Base-by-base conservation (phyloP, 2,329 filamentous ascomycete species). In the Alternaria hordeiaustralica region DNA sequence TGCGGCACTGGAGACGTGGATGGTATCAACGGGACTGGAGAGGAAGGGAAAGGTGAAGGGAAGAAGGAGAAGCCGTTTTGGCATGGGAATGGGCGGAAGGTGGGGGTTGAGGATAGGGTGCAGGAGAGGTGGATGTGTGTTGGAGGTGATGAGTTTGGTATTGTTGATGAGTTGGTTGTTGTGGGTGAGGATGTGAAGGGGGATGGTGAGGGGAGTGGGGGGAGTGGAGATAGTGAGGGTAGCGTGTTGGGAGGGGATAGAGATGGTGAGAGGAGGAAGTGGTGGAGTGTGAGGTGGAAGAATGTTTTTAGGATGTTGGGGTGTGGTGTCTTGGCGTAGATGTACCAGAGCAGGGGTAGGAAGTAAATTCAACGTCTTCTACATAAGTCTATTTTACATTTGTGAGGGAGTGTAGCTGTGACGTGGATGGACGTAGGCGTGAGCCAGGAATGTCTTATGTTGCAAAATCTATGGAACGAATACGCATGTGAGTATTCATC, bases 161-260 rank as follows among this genome's bases (percentile, higher is more conserved):
- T 41, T 41, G 8, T 0, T 3, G 36, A 41, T 1, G 11, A 15
- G n/a, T 36, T 36, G 33, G 33, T n/a, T 36, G 33, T 36, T n/a
- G 36, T 1, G 0, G 36, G 6, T 18, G 10, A 9, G 11, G 11
- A 3, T 3, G n/a, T 3, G 26, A 5, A 5, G n/a, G 47, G 8
- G 47, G 10, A 13, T 5, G 2, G 9, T 13, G 47, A 20, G n/a
- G 18, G 1, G 4, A n/a, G 15, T 15, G 30, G 2, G 30, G 30
- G 6, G 30, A 33, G 30, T 33, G 30, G 2, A 6, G 30, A 5
- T 0, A 6, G 8, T 18, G 36, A 18, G 1, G 13, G 2, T 15
- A 7, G 11, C 2, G 2, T 1, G 0, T 2, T 1, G 25, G 7
- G 1, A 2, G 10, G 26, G 25, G 5, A 5, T 2, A 10, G 1